phyloP scores from a whole-genome alignment of 139 green algal genomes.

The Closterium sp. region DNA sequence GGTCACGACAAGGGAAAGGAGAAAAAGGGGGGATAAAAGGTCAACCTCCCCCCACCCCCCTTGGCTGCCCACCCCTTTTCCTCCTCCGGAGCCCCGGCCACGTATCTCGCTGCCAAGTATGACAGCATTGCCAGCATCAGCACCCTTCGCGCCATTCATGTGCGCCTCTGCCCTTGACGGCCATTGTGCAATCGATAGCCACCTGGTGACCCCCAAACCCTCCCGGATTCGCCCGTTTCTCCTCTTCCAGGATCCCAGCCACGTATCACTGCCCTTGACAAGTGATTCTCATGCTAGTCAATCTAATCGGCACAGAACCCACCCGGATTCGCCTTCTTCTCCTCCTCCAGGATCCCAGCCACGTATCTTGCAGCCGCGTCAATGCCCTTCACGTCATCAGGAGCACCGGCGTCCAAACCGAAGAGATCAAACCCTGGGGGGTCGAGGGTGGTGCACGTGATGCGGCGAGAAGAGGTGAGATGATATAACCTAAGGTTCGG shows the following conservation, averaged over 20 bases:
- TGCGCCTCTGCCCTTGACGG: no score
- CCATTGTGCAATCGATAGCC: no score
- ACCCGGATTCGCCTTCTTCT: not conserved
- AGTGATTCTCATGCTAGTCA: not conserved
- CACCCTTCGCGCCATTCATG: not conserved
- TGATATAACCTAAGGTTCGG: no score
- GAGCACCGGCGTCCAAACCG: not conserved
- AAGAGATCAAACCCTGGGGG: conserved; percentile 46
- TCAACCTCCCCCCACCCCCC: no score
- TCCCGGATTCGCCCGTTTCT: not conserved
- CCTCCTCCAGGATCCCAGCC: not conserved
- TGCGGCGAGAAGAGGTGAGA: not conserved
- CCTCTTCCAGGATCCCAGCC: not conserved
- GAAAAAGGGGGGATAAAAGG: not conserved
- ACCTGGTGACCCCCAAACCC: not conserved
- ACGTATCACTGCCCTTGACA: conserved; percentile 22
- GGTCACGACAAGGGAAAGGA: not conserved
- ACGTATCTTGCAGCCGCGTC: conserved; percentile 33
- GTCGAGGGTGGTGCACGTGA: not conserved
- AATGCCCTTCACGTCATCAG: conserved; percentile 30
- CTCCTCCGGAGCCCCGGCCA: no score
- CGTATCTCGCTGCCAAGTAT: no score
- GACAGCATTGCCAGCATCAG: not conserved
- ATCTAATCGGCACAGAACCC: not conserved
- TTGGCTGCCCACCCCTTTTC: no score